Base-by-base conservation (phyloP, 495 filamentous ascomycete genomes). In the Xylaria scruposa region DNA sequence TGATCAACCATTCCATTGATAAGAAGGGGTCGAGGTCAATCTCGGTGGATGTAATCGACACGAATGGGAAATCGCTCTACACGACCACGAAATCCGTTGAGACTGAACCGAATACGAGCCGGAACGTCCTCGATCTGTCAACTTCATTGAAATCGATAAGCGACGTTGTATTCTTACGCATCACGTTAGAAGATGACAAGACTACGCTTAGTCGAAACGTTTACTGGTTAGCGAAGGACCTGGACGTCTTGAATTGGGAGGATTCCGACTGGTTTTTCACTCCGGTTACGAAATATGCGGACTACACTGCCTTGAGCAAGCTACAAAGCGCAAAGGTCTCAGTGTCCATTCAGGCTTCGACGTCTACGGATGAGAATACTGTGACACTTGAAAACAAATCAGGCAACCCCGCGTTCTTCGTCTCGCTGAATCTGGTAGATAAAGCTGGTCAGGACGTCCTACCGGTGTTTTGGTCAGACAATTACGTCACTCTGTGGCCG, bases 401-500 rank as follows among this genome's bases (percentile, higher is more conserved):
- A 1, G 67, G 78, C 0, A 77, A 85, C 0, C 89, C 89, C 0
- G 90, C 89, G 0, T 85, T 91, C 46, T 91, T 91, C 64, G 67
- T 91, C 24, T 82, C 80, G 4, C 67, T 91, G 31, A 82, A 81
- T 60, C 74, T 88, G 29, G 74, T 88, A 0, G 83, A 88, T 42
- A 64, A 65, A 4, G 70, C 74, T 0, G 78, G 82, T 0, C 63
- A 81, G 9, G 85, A 89, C 53, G 78, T 90, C 0, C 63, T 84
- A 19, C 88, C 88, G 3, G 78, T 89, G 7, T 83, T 80, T 44
- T 91, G 88, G 87, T 86, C 85, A 0, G 88, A 90, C 71, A 91
- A 91, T 61, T 91, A 91, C 70, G 79, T 91, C 17, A 90, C 89
- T 1, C 76, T 92, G 13, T 90, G 85, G 80, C 88, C 89, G 6